Percentiles rank a stretch among this genome's conserved stretches.
Evolutionary conservation across 192 early-diverging fungal species (phyloP).

Genomic region (Phlyctochytrium arcticum): DNA sequence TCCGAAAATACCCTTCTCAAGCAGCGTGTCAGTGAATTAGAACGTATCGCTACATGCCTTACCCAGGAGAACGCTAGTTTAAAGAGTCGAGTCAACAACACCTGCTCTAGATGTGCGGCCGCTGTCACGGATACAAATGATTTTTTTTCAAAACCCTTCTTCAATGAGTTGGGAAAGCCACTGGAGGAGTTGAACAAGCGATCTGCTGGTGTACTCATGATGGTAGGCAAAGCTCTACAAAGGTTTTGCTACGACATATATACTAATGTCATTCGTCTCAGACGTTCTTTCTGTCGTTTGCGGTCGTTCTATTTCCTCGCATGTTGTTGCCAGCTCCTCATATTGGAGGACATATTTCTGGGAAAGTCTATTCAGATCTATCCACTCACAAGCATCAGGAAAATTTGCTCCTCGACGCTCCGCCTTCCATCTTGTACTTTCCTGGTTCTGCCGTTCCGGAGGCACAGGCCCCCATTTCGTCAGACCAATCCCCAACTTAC

Average conservation of each 20-base stretch:
- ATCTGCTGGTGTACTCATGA: constrained; percentile 56
- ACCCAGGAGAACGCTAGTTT: constrained; percentile 41
- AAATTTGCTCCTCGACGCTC: constrained; percentile 4
- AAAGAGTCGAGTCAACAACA: constrained; percentile 33
- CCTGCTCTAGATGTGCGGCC: constrained; percentile 8
- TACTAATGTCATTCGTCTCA: constrained; percentile 22
- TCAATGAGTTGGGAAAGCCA: not conserved
- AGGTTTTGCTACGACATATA: not conserved
- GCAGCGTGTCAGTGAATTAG: constrained; percentile 54
- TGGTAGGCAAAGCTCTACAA: constrained; percentile 42
- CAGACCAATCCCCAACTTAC: no score
- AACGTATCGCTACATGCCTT: constrained; percentile 52
- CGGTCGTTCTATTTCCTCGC: constrained; percentile 68
- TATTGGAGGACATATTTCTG: constrained; percentile 18
- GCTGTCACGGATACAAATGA: constrained; percentile 11
- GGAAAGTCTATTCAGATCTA: constrained; percentile 11
- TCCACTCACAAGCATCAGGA: not conserved
- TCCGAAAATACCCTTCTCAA: constrained; percentile 60
- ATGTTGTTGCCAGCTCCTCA: constrained; percentile 34
- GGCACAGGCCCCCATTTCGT: constrained; percentile 33
- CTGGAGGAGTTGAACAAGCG: constrained; percentile 24
- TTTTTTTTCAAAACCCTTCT: no score
- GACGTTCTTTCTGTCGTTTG: constrained; percentile 82
- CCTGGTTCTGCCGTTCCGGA: constrained; percentile 26
- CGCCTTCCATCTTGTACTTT: constrained; percentile 19